Evolutionary conservation across 2,329 filamentous ascomycete genomes (phyloP).

Genomic region (Xylaria sp.): DNA sequence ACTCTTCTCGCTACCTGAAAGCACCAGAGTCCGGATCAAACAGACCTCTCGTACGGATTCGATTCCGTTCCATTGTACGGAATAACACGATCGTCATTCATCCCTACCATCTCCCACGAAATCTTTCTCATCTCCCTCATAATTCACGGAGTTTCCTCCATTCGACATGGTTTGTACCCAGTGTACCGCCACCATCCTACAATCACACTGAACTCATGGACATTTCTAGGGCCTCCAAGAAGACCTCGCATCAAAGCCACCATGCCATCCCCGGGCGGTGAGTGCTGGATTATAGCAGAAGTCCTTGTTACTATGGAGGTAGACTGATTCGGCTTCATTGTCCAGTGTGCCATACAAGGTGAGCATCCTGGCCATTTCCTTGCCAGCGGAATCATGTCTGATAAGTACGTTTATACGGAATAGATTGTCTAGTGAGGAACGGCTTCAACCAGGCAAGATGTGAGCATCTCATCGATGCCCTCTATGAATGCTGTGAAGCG

Average conservation of each 20-base stretch:
- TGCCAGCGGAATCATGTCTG: constrained; percentile 3
- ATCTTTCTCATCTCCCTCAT: not conserved
- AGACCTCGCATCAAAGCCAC: constrained; percentile 67
- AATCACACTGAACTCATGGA: not conserved
- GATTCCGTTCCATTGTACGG: no score
- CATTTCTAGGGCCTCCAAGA: constrained; percentile 46
- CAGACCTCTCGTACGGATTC: no score
- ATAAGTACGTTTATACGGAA: constrained; percentile 8
- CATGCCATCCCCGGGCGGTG: constrained; percentile 81
- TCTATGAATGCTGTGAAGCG: constrained; percentile 88
- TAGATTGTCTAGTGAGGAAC: constrained; percentile 80
- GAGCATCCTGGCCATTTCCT: constrained; percentile 16
- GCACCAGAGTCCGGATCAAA: no score
- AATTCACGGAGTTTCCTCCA: not conserved
- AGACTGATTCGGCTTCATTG: not conserved
- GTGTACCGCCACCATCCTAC: not conserved
- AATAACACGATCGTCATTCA: not conserved
- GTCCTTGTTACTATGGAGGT: not conserved
- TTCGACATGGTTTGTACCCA: constrained; percentile 18
- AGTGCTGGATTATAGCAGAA: constrained; percentile 32
- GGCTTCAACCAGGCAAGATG: constrained; percentile 84
- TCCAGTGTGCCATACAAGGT: constrained; percentile 87
- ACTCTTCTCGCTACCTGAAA: no score
- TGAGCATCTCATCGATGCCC: constrained; percentile 67
- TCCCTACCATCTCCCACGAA: not conserved